Evolutionary conservation across 1,284 basidiomycete species (phyloP), one percentile per base, ranked within the genome.

Genomic region (Trichosporon sp.): DNA sequence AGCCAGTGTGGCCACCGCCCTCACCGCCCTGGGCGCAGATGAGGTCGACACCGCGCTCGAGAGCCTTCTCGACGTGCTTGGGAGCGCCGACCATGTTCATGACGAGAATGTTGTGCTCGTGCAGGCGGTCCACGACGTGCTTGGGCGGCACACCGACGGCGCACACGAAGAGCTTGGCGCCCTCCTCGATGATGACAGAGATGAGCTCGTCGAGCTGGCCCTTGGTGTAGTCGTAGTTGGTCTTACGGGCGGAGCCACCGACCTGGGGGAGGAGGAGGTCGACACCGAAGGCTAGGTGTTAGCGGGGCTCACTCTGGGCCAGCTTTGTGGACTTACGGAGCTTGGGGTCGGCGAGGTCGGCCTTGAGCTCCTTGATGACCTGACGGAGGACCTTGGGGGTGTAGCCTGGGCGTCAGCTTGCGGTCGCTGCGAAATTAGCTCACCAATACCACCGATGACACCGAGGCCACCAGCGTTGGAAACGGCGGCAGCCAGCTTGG

Each of bases 81-180:
- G 89, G 89, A 76, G 91, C 89, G 13, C 91, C 92, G 68, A 95
- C 88, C 91, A 94, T 94, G 74, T 93, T 93, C 90, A 92, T 91
- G 67, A 92, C 84, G 36, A 86, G 84, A 67, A 94, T 92, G 11
- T 88, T 87, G 10, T 89, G 88, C 69, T 85, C 81, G 82, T 94
- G 92, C 37, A 94, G 83, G 71, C 83, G 86, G 37, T 92, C 89
- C 34, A 94, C 90, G 31, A 84, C 87, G 66, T 85, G 83, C 71
- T 85, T 85, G 7, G 92, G 89, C 1, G 92, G 92, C 1, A 94
- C 86, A 70, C 92, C 92, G 58, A 82, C 78, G 29, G 81, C 92
- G 70, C 88, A 93, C 60, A 95, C 92, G 77, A 95, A 94, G 10
- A 95, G 85, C 23, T 85, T 80, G 0, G 89, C 82, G 74, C 89